Base-by-base conservation (phyloP, 2,329 filamentous ascomycete species). In the Diplodia corticola region DNA sequence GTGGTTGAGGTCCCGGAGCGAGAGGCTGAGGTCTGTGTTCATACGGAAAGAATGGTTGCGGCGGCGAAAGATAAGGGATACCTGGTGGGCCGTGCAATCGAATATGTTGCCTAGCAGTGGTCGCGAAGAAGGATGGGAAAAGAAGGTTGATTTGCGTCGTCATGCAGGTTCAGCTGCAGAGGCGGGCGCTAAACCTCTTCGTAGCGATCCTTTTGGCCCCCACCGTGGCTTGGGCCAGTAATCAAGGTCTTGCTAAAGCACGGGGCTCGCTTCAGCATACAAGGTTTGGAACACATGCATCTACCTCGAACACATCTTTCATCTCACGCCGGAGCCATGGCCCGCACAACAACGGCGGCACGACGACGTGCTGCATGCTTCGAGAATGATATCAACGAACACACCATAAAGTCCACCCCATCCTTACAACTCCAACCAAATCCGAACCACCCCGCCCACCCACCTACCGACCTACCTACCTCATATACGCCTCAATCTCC, bases 401-500 rank as follows among this genome's bases (percentile, higher is more conserved):
- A n/a, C n/a, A n/a, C n/a, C n/a, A n/a, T n/a, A n/a, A n/a, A n/a
- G n/a, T n/a, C n/a, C n/a, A n/a, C n/a, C n/a, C n/a, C n/a, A n/a
- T n/a, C n/a, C n/a, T n/a, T n/a, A n/a, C n/a, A n/a, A n/a, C n/a
- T n/a, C n/a, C n/a, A n/a, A n/a, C n/a, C n/a, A n/a, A n/a, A n/a
- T n/a, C n/a, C n/a, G n/a, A n/a, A n/a, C n/a, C n/a, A n/a, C n/a
- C n/a, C 35, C 35, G 12, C 15, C 33, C 9, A 37, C 33, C 33
- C 33, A 37, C 2, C 33, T 15, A 37, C 35, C 35, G 12, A 13
- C 35, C 40, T 7, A 1, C n/a, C 40, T 44, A 44, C n/a, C 20
- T 17, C 57, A 61, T 61, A 2, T 5, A 35, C 28, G 26, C 26
- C 26, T 5, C 13, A 22, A 75, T 35, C 37, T 67, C 51, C 7